Percentiles rank a stretch among this genome's conserved stretches.
phyloP scores from a whole-genome alignment of 2,329 filamentous ascomycete species.

The Colletotrichum tofieldiae region DNA sequence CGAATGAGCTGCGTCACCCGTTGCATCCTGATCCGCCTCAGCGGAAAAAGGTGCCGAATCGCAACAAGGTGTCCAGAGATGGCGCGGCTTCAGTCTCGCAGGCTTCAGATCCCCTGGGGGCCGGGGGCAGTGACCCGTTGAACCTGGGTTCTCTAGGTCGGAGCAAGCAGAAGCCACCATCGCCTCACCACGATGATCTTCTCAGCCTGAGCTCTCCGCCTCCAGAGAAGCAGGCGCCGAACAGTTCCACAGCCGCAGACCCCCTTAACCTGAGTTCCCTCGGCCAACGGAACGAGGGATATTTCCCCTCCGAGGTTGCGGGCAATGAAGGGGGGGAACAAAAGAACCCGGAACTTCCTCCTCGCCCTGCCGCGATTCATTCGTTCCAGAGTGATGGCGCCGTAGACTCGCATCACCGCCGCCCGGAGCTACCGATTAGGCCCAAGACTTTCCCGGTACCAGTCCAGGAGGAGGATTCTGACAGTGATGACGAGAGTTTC shows the following conservation, averaged over 20 bases:
- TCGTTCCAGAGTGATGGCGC: conserved; percentile 35
- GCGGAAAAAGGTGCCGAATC: conserved; percentile 28
- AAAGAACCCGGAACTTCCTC: conserved; percentile 9
- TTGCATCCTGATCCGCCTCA: conserved; percentile 36
- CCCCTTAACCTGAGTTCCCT: conserved; percentile 19
- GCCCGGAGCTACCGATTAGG: conserved; percentile 27
- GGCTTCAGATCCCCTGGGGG: conserved; percentile 28
- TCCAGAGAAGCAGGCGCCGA: neutral
- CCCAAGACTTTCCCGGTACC: conserved; percentile 32
- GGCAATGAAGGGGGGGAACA: neutral
- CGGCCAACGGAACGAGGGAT: conserved; percentile 1
- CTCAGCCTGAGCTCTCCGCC: conserved; percentile 11
- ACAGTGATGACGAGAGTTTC: conserved; percentile 54
- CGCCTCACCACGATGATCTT: conserved; percentile 27
- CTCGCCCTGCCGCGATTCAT: conserved; percentile 16
- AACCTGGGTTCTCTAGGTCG: conserved; percentile 12
- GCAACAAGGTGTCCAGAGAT: conserved; percentile 28
- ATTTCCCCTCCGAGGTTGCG: neutral
- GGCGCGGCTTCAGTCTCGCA: conserved; percentile 12
- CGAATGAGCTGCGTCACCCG: conserved; percentile 38
- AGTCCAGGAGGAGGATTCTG: conserved; percentile 21
- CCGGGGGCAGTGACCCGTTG: conserved; percentile 19
- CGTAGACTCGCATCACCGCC: conserved; percentile 17
- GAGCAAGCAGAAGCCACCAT: conserved; percentile 13
- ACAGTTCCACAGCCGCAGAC: neutral